phyloP scores from a whole-genome alignment of 306 rosid species.

The Citrullus mucosospermus region DNA sequence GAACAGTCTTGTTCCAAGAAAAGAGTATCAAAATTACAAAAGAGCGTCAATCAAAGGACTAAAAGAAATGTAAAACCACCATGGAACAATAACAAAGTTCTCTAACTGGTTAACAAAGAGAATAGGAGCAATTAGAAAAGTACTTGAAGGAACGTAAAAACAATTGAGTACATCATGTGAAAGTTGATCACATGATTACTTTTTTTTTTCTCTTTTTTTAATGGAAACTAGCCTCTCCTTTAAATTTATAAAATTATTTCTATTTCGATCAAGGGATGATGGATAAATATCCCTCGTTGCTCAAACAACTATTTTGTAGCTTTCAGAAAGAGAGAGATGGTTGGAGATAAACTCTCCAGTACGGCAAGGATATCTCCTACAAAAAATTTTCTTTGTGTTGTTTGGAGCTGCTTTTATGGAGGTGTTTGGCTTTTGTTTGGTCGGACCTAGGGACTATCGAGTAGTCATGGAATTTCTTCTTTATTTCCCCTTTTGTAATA shows the following conservation, averaged over 20 bases:
- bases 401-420: neutral
- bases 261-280: no score
- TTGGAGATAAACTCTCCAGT: neutral
- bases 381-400: neutral
- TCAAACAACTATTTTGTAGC: neutral
- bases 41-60: neutral
- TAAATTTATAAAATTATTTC: neutral
- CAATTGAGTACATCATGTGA: neutral
- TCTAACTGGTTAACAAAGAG: neutral
- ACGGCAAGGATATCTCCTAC: neutral
- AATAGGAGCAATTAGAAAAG: neutral
- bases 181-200: neutral
- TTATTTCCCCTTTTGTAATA: no score
- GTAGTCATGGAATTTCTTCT: neutral
- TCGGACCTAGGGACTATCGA: neutral
- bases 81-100: neutral
- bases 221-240: no score
- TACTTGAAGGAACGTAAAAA: neutral
- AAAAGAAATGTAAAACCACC: neutral
- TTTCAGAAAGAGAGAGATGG: neutral
- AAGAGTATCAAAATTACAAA: neutral
- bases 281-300: neutral
- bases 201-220: no score
- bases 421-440: neutral
- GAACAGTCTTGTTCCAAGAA: neutral